Percentiles rank a stretch among this genome's conserved stretches.
Evolutionary conservation across 225 moss, liverwort and hornwort genomes (phyloP).

Genomic region (Bryum argenteum): DNA sequence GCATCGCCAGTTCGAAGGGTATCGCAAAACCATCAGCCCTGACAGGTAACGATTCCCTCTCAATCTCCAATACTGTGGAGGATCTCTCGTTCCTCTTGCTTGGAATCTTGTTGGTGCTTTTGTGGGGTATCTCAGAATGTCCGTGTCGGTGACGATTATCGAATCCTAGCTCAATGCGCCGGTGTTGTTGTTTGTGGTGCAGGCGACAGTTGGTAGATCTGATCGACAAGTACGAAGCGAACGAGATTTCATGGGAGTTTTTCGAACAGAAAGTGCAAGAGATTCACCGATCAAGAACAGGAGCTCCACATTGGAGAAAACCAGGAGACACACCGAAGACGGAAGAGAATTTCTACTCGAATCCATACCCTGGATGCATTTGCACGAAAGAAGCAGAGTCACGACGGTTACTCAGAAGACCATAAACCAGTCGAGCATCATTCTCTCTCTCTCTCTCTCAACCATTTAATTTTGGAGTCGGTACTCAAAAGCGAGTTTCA

Average conservation of each 20-base stretch:
- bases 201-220: conserved; percentile 60
- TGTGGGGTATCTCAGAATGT: no score
- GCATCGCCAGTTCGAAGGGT: conserved; percentile 76
- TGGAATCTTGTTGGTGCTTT: no score
- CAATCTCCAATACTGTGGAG: neutral
- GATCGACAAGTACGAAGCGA: conserved; percentile 57
- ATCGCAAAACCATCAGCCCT: conserved; percentile 70
- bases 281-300: conserved; percentile 52
- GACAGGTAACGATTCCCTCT: conserved; percentile 46
- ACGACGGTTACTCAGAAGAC: conserved; percentile 40
- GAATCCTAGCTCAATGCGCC: neutral
- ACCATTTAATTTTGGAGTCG: neutral
- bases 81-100: neutral
- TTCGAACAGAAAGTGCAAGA: conserved; percentile 53
- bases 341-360: conserved; percentile 81
- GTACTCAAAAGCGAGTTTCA: conserved; percentile 17
- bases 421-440: conserved; percentile 7
- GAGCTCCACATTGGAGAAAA: conserved; percentile 57
- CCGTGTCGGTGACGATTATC: no score
- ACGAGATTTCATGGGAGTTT: conserved; percentile 42
- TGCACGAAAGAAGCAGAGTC: conserved; percentile 49
- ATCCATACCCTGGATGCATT: conserved; percentile 74
- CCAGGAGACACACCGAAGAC: conserved; percentile 49
- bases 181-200: conserved; percentile 17
- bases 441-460: neutral